A percentile compares a stretch with the other conserved stretches of the same genome.
Evolutionary conservation across 108 stramenopile species (phyloP).

Genomic region (Pseudonitzschia multiseries): DNA sequence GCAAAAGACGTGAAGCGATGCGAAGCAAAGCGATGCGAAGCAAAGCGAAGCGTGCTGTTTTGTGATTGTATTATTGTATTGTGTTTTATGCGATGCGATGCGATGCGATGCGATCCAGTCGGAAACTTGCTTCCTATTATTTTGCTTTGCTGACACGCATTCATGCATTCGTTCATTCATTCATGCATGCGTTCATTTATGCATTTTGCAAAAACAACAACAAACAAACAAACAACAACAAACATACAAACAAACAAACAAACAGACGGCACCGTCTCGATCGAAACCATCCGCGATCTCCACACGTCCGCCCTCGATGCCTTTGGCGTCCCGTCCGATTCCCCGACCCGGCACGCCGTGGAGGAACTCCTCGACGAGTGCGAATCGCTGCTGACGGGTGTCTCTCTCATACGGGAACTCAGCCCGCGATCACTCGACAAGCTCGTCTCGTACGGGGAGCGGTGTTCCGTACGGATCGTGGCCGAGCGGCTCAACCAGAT

Average conservation of each 20-base stretch:
- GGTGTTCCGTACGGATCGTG: slow-evolving; percentile 90
- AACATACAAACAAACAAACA: too few relatives aligned
- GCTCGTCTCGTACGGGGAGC: slow-evolving; percentile 92
- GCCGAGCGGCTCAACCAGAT: slow-evolving; percentile 91
- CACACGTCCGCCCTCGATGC: slow-evolving; percentile 73
- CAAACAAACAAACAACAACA: too few relatives aligned
- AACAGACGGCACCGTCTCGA: slow-evolving; percentile 87
- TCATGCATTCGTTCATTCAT: too few relatives aligned
- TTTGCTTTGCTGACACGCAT: too few relatives aligned
- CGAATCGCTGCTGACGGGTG: slow-evolving; percentile 91
- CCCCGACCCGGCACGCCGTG: too few relatives aligned
- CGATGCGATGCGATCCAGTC: neutral
- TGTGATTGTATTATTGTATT: neutral
- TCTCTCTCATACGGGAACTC: slow-evolving; percentile 88
- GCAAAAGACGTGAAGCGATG: too few relatives aligned
- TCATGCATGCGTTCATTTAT: too few relatives aligned
- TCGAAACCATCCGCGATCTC: slow-evolving; percentile 89
- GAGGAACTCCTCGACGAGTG: slow-evolving; percentile 86
- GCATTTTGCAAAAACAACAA: too few relatives aligned
- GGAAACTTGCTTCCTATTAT: neutral
- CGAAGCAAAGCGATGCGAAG: too few relatives aligned
- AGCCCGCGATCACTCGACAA: slow-evolving; percentile 88
- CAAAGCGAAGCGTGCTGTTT: neutral
- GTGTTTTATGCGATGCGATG: neutral
- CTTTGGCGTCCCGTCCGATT: too few relatives aligned